Conservation (phyloP, 1,139 yeast species). For the Trichomonascaceae sp. region DNA sequence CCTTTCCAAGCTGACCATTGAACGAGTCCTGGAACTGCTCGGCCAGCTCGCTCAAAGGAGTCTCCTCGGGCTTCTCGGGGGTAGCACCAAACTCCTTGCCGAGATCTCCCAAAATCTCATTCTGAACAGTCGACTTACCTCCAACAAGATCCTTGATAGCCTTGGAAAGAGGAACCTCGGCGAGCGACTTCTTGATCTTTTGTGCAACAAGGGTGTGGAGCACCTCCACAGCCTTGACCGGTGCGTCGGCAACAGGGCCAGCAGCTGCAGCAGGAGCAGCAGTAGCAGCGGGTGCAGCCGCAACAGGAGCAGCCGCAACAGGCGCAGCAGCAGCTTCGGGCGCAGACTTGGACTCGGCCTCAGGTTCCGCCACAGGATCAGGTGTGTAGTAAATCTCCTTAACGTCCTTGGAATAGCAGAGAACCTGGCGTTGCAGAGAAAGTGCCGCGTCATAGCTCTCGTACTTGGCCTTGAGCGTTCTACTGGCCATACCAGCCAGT, state of each 20-base stretch:
- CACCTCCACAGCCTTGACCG: slow-evolving; percentile 71
- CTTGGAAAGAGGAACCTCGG: slow-evolving; percentile 74
- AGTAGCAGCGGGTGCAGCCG: slow-evolving; percentile 47
- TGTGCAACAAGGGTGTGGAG: slow-evolving; percentile 89
- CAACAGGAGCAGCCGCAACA: slow-evolving; percentile 35
- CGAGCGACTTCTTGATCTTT: slow-evolving; percentile 82
- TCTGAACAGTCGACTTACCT: slow-evolving; percentile 96
- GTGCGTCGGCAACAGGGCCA: slow-evolving; percentile 76
- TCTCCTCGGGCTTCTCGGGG: slow-evolving; percentile 98
- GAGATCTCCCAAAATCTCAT: slow-evolving; percentile 93
- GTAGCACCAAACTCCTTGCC: slow-evolving; percentile 97
- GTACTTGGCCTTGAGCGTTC: slow-evolving; percentile 92
- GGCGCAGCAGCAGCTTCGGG: slow-evolving; percentile 29
- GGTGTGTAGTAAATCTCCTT: slow-evolving; percentile 94
- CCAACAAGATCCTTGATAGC: slow-evolving; percentile 95
- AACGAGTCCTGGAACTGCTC: slow-evolving; percentile 89
- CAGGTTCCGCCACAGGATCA: slow-evolving; percentile 45
- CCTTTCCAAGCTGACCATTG: slow-evolving; percentile 83
- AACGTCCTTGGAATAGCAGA: slow-evolving; percentile 90
- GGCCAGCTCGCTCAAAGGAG: slow-evolving; percentile 90
- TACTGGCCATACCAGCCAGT: slow-evolving; percentile 94
- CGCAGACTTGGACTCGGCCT: slow-evolving; percentile 27
- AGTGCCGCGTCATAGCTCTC: slow-evolving; percentile 97
- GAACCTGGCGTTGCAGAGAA: slow-evolving; percentile 89
- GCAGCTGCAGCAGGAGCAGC: slow-evolving; percentile 61